Evolutionary conservation across 805 yeast species (phyloP).

Genomic region (Lachancea lanzarotensis): DNA sequence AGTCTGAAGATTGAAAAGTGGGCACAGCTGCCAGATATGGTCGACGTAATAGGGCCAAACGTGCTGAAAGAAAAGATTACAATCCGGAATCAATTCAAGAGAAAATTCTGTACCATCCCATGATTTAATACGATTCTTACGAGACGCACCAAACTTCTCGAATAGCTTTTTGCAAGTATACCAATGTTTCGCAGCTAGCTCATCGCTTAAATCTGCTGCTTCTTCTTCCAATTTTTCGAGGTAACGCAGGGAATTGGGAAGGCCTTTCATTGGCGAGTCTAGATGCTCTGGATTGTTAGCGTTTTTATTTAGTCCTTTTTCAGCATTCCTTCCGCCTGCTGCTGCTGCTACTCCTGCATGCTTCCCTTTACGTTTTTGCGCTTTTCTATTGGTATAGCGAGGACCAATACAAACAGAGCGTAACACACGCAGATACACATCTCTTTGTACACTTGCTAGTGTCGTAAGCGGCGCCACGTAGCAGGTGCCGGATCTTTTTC

Average conservation of each 20-base stretch:
- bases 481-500: conserved; percentile 27
- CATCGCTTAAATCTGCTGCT: not conserved
- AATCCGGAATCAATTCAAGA: conserved; percentile 15
- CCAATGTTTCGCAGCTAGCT: conserved; percentile 9
- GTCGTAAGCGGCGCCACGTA: conserved; percentile 21
- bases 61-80: conserved; percentile 13
- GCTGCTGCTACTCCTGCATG: not conserved
- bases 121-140: conserved; percentile 14
- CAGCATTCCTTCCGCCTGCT: not conserved
- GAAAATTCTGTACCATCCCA: conserved; percentile 9
- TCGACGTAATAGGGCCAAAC: conserved; percentile 21
- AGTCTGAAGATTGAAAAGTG: conserved; percentile 17
- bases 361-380: not conserved
- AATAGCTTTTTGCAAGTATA: conserved; percentile 21
- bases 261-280: not conserved
- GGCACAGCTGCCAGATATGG: conserved; percentile 19
- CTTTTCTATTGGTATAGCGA: not conserved
- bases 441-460: conserved; percentile 24
- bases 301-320: not conserved
- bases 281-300: not conserved
- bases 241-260: conserved; percentile 4
- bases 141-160: conserved; percentile 24
- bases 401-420: not conserved
- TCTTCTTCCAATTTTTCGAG: conserved; percentile 1
- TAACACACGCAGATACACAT: conserved; percentile 19